Base-by-base conservation (phyloP, 2,329 filamentous ascomycete species). In the Akanthomyces lecanii region DNA sequence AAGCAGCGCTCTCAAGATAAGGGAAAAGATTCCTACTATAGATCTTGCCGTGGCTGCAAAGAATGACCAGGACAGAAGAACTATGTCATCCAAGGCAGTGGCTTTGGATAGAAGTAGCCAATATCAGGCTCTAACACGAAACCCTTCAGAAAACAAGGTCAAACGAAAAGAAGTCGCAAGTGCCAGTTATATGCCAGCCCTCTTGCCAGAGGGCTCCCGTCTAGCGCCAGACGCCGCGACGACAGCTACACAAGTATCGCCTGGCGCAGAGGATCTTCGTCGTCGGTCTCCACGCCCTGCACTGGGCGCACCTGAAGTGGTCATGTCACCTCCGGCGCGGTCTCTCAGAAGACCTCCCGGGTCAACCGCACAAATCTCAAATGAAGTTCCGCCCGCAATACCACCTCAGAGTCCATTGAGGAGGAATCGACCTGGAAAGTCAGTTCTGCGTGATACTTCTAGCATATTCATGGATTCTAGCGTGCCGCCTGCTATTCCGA, bases 171-270 rank as follows among this genome's bases (percentile, higher is more conserved):
- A 77, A 38, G 68, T 78, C 11, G 69, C 67, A 6, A 28, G 28
- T 30, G 12, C 54, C 21, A 38, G 16, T 36, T 7, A n/a, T 21
- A 11, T 55, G 21, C 52, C 51, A 21, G 23, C 44, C 11, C 44
- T 51, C 16, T 42, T 42, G 18, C 30, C 52, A 10, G 58, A 54
- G 14, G 33, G 44, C 36, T 57, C 52, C 21, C 50, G 40, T 25
- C 21, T 61, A 23, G 23, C 47, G 18, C 45, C 61, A 2, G 45
- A 60, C 56, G 79, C 76, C 1, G 74, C 72, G 14, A 79, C 78
- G 4, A 81, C 79, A 12, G 81, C 79, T 1, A 75, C 78, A 8
- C 78, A 84, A 67, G 70, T 82, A 7, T 85, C 83, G 4, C 83
- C 83, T 0, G 78, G 77, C 2, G 70, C 74, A 4, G 82, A 84